Base-by-base conservation (phyloP, 176 grass and related monocot species). In the Juncus inflexus region DNA sequence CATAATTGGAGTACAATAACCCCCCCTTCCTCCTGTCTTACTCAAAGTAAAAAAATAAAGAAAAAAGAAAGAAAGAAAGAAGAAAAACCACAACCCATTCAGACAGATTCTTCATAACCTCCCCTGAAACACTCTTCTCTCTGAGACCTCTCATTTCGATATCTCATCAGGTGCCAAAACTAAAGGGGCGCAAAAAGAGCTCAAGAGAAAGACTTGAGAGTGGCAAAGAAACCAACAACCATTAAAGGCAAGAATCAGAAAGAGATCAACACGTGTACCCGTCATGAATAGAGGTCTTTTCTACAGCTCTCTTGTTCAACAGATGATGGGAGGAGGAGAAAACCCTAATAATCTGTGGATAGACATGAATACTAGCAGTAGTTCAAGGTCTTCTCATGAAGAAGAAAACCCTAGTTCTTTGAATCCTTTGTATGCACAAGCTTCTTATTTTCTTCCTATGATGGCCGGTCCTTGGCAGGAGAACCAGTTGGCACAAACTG, bases 251-350 rank as follows among this genome's bases (percentile, higher is more conserved):
- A 2, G 9, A 35, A 70, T 54, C 60, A 62, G 58, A 54, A 45
- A 41, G 35, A 52, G 42, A 16, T 53, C 16, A 15, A 60, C 55
- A 15, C 15, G 60, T 61, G 53, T 42, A 37, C 40, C 37, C 69
- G 69, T 7, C 28, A 89, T 95, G 86, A 78, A 83, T 74, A 82
- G 66, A 63, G 74, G 81, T 72, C 83, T 80, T 59, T 83, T 89
- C 53, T 77, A 83, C 64, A 88, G 77, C 52, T 90, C 74, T 70
- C n/a, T 91, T 37, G 87, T 91, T 55, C 82, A 91, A 58, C 82
- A 89, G 80, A 79, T 79, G 66, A 65, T 90, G 77, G 81, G 63
- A 58, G 67, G 37, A 66, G 81, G 62, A 51, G 72, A 74, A 19
- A 75, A 41, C 52, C 68, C 63, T 55, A 70, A 14, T 50, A 64